These are phyloP conservation scores for Trypanosoma congolense DNA, from an alignment of 208 protist species.

Conservation along the genomic window DNA sequence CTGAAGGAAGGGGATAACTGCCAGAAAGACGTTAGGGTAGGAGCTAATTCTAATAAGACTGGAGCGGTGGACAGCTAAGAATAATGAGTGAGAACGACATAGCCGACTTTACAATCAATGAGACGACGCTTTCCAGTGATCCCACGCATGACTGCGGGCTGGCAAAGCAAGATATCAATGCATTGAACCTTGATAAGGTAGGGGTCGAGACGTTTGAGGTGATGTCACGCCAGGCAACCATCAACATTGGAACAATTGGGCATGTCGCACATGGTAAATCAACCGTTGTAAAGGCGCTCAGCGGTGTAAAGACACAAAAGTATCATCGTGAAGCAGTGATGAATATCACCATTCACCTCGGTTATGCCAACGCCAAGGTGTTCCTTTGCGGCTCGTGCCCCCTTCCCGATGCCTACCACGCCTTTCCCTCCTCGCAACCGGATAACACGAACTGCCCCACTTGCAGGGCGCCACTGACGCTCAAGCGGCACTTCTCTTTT, in stretches of 20 bases:
- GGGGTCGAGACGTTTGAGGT: constrained; percentile 95
- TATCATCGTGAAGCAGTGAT: constrained; percentile 98
- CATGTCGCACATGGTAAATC: constrained; percentile 99
- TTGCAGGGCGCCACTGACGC: constrained; percentile 62
- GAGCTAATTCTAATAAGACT: constrained; percentile 4
- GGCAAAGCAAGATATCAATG: constrained; percentile 68
- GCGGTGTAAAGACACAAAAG: constrained; percentile 98
- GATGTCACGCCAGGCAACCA: constrained; percentile 99
- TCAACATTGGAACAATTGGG: constrained; percentile 99
- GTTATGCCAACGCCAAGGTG: constrained; percentile 99
- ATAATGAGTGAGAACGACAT: constrained; percentile 66
- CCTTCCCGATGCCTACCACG: constrained; percentile 92
- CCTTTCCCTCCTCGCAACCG: constrained; percentile 83
- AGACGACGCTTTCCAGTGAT: constrained; percentile 39
- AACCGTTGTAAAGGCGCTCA: constrained; percentile 99
- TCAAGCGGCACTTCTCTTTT: constrained; percentile 97
- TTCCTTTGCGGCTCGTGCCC: constrained; percentile 84
- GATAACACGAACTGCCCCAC: constrained; percentile 80
- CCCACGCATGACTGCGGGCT: constrained; percentile 40
- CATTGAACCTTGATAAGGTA: constrained; percentile 76
- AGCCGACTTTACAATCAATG: constrained; percentile 59
- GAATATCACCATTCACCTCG: constrained; percentile 99
- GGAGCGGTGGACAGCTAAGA: neutral
- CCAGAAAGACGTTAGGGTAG: neutral
- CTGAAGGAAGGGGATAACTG: neutral